Percentiles rank a stretch among this genome's conserved stretches.
These are phyloP conservation scores for Trichophyton simii DNA, from an alignment of 2,329 filamentous ascomycete species.

Conservation along the genomic window DNA sequence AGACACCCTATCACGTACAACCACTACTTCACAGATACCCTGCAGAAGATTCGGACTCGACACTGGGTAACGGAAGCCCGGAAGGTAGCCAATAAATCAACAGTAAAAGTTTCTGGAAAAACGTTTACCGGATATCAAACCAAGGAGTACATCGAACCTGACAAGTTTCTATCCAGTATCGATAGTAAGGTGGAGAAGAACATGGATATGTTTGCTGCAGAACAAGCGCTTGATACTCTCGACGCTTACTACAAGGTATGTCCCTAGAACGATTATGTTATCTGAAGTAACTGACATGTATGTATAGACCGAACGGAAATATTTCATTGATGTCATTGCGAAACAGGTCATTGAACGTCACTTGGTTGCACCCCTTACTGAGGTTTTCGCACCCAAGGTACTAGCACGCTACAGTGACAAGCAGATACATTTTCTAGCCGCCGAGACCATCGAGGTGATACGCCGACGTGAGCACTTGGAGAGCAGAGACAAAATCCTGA, in stretches of 20 bases:
- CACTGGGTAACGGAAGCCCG: neutral
- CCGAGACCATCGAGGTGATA: conserved; percentile 1
- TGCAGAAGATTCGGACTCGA: conserved; percentile 18
- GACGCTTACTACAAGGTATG: conserved; percentile 31
- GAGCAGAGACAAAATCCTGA: conserved; percentile 1
- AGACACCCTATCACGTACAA: conserved; percentile 28
- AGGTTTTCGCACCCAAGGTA: conserved; percentile 5
- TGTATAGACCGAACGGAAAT: conserved; percentile 5
- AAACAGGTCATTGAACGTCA: conserved; percentile 8
- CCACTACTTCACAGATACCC: conserved; percentile 25
- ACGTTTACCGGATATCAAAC: neutral
- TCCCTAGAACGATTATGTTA: neutral
- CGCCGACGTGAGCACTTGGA: conserved; percentile 7
- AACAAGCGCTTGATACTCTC: conserved; percentile 30
- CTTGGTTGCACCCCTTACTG: conserved; percentile 4
- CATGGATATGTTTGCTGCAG: conserved; percentile 28
- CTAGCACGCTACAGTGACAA: conserved; percentile 7
- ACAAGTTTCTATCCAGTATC: neutral
- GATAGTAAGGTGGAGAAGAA: conserved; percentile 11
- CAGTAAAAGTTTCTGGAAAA: conserved; percentile 9
- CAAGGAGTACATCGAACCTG: neutral
- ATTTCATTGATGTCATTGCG: conserved; percentile 6
- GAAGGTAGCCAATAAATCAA: neutral
- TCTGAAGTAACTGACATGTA: neutral
- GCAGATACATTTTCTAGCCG: conserved; percentile 5